These are phyloP conservation scores for Dichotomocladium elegans DNA, from an alignment of 371 early-diverging fungal species.

Conservation along the genomic window DNA sequence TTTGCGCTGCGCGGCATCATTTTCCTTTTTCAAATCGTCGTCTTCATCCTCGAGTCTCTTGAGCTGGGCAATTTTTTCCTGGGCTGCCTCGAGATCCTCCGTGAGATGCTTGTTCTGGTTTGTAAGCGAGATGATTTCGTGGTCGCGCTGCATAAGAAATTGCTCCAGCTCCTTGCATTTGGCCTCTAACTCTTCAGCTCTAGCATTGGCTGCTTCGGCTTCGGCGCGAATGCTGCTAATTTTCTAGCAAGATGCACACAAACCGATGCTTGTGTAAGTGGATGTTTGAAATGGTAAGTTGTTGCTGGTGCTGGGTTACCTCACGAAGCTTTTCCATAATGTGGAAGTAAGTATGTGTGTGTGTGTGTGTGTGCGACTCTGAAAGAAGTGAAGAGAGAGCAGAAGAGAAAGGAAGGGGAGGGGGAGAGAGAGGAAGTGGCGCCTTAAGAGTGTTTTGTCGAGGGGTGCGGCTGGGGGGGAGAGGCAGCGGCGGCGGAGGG, in stretches of 20 bases:
- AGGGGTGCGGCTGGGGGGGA: background rate
- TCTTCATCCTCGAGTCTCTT: conserved; percentile 60
- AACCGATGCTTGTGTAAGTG: background rate
- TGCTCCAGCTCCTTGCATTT: conserved; percentile 57
- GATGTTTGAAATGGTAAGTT: background rate
- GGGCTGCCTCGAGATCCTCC: conserved; percentile 60
- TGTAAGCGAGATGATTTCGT: conserved; percentile 64
- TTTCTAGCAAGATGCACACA: conserved; percentile 48
- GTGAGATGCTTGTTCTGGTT: conserved; percentile 62
- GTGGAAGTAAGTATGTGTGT: conserved; percentile 8
- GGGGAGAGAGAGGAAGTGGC: no score
- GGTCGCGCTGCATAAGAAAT: conserved; percentile 61
- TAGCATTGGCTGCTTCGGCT: conserved; percentile 61
- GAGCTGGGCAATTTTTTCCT: conserved; percentile 55
- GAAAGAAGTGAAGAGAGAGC: conserved; percentile 3
- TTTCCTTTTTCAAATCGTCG: conserved; percentile 61
- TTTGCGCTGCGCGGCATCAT: conserved; percentile 62
- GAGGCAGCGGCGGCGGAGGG: background rate
- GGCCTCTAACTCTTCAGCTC: conserved; percentile 60
- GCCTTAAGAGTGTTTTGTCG: no score
- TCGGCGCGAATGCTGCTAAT: conserved; percentile 62
- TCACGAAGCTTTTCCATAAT: conserved; percentile 41
- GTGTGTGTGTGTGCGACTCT: background rate
- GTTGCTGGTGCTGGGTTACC: conserved; percentile 7
- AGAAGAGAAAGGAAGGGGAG: background rate